phyloP scores from a whole-genome alignment of 2,329 filamentous ascomycete genomes.

The Trichoderma citrinoviride region DNA sequence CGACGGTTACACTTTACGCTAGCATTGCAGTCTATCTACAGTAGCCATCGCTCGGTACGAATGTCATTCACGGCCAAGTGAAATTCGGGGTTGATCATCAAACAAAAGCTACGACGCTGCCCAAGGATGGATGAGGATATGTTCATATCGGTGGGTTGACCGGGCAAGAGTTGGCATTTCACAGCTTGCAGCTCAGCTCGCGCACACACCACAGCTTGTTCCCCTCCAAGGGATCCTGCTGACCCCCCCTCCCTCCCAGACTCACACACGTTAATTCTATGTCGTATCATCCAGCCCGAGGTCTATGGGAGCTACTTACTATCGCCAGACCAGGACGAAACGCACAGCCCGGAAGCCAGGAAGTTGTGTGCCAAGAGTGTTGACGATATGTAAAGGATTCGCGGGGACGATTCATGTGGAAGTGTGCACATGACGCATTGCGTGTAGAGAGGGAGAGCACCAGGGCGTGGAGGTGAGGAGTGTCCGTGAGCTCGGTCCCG shows the following conservation, averaged over 20 bases:
- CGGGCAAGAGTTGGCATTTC: neutral
- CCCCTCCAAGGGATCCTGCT: neutral
- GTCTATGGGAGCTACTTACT: neutral
- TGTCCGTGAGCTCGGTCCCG: no score
- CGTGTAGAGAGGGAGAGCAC: neutral
- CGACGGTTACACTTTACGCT: neutral
- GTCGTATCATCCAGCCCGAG: neutral
- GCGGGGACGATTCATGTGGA: neutral
- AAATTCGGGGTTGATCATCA: neutral
- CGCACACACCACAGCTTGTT: neutral
- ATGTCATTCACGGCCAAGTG: neutral
- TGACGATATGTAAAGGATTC: neutral
- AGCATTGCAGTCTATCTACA: neutral
- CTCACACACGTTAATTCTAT: neutral
- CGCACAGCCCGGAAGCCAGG: neutral
- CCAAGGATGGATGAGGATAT: no score
- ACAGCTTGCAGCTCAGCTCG: slow-evolving; percentile 6
- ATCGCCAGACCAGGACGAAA: neutral
- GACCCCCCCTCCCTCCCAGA: neutral
- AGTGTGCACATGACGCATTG: neutral
- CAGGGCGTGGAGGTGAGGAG: no score
- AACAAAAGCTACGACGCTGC: neutral
- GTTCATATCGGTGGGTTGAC: no score
- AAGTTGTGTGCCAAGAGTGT: neutral
- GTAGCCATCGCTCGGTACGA: neutral